These are phyloP conservation scores for Leccinum longicurvipes DNA, from an alignment of 768 basidiomycete species.

Conservation along the genomic window DNA sequence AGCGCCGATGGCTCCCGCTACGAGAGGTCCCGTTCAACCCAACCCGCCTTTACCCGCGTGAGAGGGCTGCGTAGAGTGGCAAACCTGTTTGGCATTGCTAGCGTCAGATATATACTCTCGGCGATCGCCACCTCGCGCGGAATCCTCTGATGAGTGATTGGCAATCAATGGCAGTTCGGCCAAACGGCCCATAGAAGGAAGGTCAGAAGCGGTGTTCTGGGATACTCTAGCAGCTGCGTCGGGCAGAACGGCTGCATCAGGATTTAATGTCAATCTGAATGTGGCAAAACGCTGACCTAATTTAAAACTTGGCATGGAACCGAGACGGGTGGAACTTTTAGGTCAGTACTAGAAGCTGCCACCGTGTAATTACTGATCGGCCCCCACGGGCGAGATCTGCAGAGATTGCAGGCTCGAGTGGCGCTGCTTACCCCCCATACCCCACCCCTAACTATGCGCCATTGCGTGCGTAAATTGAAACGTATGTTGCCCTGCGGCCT, in stretches of 20 bases:
- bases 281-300: background rate
- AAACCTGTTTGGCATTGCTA: too few relatives aligned
- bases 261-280: background rate
- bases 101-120: too few relatives aligned
- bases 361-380: background rate
- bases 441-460: background rate
- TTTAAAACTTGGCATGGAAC: background rate
- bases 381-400: background rate
- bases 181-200: too few relatives aligned
- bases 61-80: background rate
- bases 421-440: background rate
- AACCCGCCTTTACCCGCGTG: too few relatives aligned
- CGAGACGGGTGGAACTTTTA: background rate
- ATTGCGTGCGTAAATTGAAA: background rate
- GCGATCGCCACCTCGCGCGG: background rate
- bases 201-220: background rate
- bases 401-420: background rate
- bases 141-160: background rate
- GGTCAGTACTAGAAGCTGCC: background rate
- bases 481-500: background rate
- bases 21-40: background rate
- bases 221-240: background rate
- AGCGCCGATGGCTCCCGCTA: background rate
- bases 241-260: background rate
- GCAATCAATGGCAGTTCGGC: background rate